Conservation (phyloP, 164 flowering plant species). For the Saururus chinensis region DNA sequence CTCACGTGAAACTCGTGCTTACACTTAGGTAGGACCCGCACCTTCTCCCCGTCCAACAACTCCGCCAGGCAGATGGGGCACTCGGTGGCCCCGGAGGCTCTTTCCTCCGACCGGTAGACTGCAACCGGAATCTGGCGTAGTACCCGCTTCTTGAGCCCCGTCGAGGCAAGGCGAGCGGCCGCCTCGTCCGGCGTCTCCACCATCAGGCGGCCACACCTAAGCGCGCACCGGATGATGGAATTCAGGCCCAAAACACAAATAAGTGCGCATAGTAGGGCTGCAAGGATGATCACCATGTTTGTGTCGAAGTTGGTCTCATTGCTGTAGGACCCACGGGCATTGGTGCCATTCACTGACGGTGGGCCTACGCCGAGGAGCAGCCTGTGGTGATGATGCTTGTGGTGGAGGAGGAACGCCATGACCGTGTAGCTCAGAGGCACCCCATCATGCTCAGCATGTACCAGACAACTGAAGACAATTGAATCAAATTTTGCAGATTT, state of each 20-base stretch:
- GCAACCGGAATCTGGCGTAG: constrained; percentile 49
- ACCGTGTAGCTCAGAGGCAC: not conserved
- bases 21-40: constrained; percentile 59
- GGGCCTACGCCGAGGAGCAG: constrained; percentile 8
- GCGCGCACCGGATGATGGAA: constrained; percentile 46
- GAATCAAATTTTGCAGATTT: not conserved
- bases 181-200: constrained; percentile 25
- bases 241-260: constrained; percentile 62
- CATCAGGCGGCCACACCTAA: constrained; percentile 35
- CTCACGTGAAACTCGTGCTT: constrained; percentile 58
- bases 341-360: constrained; percentile 6
- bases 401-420: not conserved
- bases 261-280: constrained; percentile 55
- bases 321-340: constrained; percentile 9
- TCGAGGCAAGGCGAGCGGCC: constrained; percentile 20
- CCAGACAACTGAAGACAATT: not conserved
- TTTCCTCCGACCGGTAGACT: constrained; percentile 31
- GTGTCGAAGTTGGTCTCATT: constrained; percentile 50
- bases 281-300: constrained; percentile 72
- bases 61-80: constrained; percentile 75
- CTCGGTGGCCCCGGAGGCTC: constrained; percentile 27
- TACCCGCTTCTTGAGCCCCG: constrained; percentile 47
- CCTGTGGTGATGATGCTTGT: constrained; percentile 8
- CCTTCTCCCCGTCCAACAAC: constrained; percentile 52
- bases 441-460: not conserved